Conservation (phyloP, 768 basidiomycete genomes). For the Fibroporia radiculosa region DNA sequence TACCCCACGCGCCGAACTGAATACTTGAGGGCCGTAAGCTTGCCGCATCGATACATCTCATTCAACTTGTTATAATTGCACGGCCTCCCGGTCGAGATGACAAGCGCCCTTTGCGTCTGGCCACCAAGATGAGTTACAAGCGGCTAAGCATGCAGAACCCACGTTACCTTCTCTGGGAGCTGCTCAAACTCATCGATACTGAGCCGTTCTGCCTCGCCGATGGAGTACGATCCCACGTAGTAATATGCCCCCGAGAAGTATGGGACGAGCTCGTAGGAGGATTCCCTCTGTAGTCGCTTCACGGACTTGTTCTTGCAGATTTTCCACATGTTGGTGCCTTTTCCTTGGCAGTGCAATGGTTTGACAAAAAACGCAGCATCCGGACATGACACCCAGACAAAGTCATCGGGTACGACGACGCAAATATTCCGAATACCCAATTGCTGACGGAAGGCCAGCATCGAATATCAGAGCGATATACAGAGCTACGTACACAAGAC, state of each 20-base stretch:
- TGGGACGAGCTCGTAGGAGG: not conserved
- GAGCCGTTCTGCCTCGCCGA: not conserved
- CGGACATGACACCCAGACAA: conserved; percentile 3
- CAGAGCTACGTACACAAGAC: too few relatives aligned
- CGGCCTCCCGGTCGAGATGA: not conserved
- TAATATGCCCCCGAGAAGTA: conserved; percentile 4
- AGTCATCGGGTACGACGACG: not conserved
- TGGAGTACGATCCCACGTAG: conserved; percentile 1
- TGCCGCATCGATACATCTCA: not conserved
- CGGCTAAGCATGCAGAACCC: not conserved
- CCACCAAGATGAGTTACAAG: not conserved
- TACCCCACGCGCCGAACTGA: not conserved
- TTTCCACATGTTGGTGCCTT: not conserved
- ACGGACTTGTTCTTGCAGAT: not conserved
- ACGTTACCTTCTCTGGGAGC: conserved; percentile 1
- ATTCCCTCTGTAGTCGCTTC: not conserved
- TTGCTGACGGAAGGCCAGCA: too few relatives aligned
- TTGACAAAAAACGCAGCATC: not conserved
- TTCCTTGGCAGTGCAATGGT: not conserved
- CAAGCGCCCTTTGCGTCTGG: not conserved
- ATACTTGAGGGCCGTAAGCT: conserved; percentile 2
- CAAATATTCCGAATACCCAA: not conserved
- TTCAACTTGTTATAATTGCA: not conserved
- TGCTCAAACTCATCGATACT: not conserved
- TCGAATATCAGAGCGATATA: too few relatives aligned